Conservation (phyloP, 495 filamentous ascomycete species). For the Xylaria bambusicola region DNA sequence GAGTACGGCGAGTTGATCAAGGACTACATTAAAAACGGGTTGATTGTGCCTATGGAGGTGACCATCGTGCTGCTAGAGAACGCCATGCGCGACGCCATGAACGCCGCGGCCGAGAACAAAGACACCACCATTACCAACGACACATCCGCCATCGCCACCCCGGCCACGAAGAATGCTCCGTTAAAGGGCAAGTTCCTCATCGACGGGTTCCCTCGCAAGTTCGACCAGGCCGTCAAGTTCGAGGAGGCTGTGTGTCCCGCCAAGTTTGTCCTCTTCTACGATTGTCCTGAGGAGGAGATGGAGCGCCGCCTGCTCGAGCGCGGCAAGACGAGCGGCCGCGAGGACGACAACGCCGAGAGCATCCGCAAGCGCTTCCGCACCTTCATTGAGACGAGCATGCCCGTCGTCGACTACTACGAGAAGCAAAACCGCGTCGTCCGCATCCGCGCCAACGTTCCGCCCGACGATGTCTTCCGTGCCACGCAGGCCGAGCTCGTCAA, state of each 20-base stretch:
- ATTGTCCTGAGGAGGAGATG: constrained; percentile 89
- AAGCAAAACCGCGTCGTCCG: constrained; percentile 74
- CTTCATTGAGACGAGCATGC: constrained; percentile 95
- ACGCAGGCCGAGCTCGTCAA: constrained; percentile 53
- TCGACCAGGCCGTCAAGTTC: constrained; percentile 94
- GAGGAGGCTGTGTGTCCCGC: constrained; percentile 84
- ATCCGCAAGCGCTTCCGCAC: constrained; percentile 94
- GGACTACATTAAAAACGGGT: constrained; percentile 85
- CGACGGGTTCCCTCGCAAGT: constrained; percentile 93
- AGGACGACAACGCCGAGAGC: constrained; percentile 92
- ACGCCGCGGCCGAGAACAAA: too few relatives aligned
- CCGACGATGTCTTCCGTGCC: constrained; percentile 73
- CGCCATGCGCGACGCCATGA: constrained; percentile 68
- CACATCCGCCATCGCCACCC: constrained; percentile 28
- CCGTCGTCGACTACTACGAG: constrained; percentile 86
- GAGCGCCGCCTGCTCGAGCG: constrained; percentile 77
- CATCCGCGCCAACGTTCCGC: constrained; percentile 64
- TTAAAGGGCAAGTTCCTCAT: constrained; percentile 72
- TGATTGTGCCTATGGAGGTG: constrained; percentile 97
- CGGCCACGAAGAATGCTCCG: neutral
- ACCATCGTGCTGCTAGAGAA: constrained; percentile 93
- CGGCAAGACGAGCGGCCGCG: constrained; percentile 85
- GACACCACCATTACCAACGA: neutral
- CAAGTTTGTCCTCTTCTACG: constrained; percentile 83
- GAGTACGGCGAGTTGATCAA: constrained; percentile 91